Evolutionary conservation across 1,284 basidiomycete genomes (phyloP), one percentile per base, ranked within the genome.

Genomic region (Wallemia hederae): DNA sequence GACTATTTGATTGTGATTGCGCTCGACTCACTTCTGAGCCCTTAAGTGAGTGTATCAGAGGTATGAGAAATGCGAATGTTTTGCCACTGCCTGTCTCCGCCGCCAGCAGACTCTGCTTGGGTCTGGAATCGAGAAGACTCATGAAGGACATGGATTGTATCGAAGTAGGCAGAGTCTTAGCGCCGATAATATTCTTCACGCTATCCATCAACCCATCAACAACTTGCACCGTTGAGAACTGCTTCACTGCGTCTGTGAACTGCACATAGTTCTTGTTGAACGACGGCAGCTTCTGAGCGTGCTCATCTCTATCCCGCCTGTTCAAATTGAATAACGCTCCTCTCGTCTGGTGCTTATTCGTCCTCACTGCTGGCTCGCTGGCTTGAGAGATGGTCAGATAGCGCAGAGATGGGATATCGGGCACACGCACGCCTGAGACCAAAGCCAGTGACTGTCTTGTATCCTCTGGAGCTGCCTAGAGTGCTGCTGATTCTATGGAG

Each of bases 51-150:
- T 89, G 83, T 1, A 90, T 74, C 58, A 90, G 69, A 0, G 87
- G 87, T 1, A 90, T 74, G 31, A 90, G 77, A 68, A 89, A 90
- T 0, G 87, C 86, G n/a, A 89, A 76, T 1, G 83, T 86, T 72
- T 91, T 91, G 1, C 87, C 87, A 0, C 84, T 86, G 7, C 87
- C 87, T 0, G 87, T 90, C 70, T 90, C 87, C 0, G 83, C 81
- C 0, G 85, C 86, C 1, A 91, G 75, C 11, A 90, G 74, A 63
- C 75, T 80, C 65, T 82, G 75, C 57, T 73, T 74, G n/a, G 5
- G 5, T 9, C 19, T 9, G 11, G 14, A 9, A 49, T 49, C n/a
- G 5, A 49, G 22, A 5, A 49, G 19, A 17, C 14, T 17, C 39
- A 49, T 49, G 3, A 49, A 11, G n/a, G 39, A 7, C 14, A 49